Base-by-base conservation (phyloP, 164 flowering plant genomes). In the Cinnamomum micranthum region DNA sequence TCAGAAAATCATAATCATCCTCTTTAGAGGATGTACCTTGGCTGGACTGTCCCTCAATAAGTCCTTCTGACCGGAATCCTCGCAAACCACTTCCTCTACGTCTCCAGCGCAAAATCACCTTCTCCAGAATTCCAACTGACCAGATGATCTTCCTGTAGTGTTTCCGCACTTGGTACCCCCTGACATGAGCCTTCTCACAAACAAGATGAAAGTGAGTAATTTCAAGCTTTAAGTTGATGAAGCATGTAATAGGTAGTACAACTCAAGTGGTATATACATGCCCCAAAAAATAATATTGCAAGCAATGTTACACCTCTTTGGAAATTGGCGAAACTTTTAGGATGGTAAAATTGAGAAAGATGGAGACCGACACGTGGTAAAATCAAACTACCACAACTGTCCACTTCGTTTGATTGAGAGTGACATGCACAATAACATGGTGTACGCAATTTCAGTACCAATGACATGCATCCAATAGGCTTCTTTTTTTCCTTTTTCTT, bases 101-200 rank as follows among this genome's bases (percentile, higher is more conserved):
- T 82, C 98, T 89, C 99, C 99, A 96, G n/a, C 99, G 89, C 81
- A 96, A 69, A 76, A 96, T 90, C 73, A 85, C 88, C 81, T 95
- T 95, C 80, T 96, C 99, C 80, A 96, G 68, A 70, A 96, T 92
- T 73, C 99, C 98, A 1, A 96, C 98, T 0, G 97, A 92, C 99
- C 99, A 96, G 50, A 84, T 78, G 59, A 96, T 89, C 62, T 85
- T 84, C 68, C 71, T 86, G 68, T 87, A 93, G 35, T 88, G 85
- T 76, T 96, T 96, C 79, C 99, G 86, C 22, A 91, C 97, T 86
- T 92, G 99, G 84, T 92, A 93, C 24, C 99, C 99, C 81, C 99
- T 94, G 14, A 92, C 88, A 81, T 88, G 97, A 51, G 99, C 99
- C 99, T 96, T 35, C 52, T 66, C 47, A 77, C 52, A 33, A 31